Percentiles rank a stretch among this genome's conserved stretches.
These are phyloP conservation scores for Mycosphaerelloides madeirae DNA, from an alignment of 2,329 filamentous ascomycete genomes.

Conservation along the genomic window DNA sequence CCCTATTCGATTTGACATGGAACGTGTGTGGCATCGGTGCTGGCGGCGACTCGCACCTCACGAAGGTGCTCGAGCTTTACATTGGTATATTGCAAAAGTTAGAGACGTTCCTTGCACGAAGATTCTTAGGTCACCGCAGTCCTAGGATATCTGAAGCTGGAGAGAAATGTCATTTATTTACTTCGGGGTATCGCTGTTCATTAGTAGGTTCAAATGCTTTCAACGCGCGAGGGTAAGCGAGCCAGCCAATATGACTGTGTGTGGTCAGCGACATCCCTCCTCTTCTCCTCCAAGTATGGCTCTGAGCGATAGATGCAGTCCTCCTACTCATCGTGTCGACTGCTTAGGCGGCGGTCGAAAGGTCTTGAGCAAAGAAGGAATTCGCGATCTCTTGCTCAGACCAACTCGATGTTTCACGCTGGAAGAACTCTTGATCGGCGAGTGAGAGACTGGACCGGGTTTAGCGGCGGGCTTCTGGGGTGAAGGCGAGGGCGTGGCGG, in stretches of 20 bases:
- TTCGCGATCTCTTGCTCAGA: slow-evolving; percentile 45
- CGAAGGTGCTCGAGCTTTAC: slow-evolving; percentile 11
- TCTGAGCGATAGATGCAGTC: background rate
- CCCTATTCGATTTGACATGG: no score
- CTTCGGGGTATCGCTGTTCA: no score
- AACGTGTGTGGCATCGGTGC: slow-evolving; percentile 7
- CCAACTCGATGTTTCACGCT: slow-evolving; percentile 44
- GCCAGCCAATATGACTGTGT: background rate
- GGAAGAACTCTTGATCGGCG: slow-evolving; percentile 23
- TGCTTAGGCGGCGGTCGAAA: slow-evolving; percentile 3
- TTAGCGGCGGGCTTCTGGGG: slow-evolving; percentile 1
- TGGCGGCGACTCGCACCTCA: slow-evolving; percentile 15
- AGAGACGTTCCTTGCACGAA: no score
- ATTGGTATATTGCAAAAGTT: no score
- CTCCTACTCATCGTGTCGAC: background rate
- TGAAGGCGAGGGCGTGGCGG: background rate
- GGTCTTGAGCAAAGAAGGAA: slow-evolving; percentile 41
- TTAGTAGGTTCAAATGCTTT: background rate
- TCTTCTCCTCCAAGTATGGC: background rate
- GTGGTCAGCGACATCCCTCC: background rate
- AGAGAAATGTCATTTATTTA: no score
- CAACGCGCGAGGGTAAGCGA: background rate
- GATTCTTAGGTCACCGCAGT: no score
- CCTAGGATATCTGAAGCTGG: no score
- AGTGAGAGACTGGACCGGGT: slow-evolving; percentile 14